These are phyloP conservation scores for Malania oleifera DNA, from an alignment of 164 flowering plant species.

Conservation along the genomic window DNA sequence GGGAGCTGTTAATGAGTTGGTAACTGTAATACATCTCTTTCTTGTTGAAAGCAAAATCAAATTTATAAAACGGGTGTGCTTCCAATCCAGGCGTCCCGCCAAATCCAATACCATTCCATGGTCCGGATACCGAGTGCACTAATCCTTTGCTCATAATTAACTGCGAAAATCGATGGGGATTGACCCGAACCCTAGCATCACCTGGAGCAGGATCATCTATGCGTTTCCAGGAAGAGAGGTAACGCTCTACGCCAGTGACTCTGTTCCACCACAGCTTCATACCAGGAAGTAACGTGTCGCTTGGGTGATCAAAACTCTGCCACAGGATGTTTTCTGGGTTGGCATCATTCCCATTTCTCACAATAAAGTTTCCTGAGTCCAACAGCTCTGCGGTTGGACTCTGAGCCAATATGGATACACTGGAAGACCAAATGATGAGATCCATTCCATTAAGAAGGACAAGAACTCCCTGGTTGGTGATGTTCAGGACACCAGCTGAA, in stretches of 20 bases:
- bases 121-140: neutral
- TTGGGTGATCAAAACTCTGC: conserved; percentile 43
- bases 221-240: neutral
- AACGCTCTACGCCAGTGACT: conserved; percentile 6
- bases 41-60: neutral
- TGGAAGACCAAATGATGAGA: conserved; percentile 19
- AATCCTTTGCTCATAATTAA: neutral
- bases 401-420: neutral
- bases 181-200: neutral
- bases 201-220: neutral
- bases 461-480: neutral
- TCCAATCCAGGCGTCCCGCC: neutral
- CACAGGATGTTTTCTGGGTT: conserved; percentile 12
- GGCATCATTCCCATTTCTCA: neutral
- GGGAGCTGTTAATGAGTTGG: neutral
- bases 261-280: conserved; percentile 19
- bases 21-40: neutral
- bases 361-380: conserved; percentile 25
- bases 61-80: neutral
- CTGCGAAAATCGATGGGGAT: neutral
- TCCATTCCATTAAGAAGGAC: neutral
- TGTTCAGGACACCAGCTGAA: neutral
- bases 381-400: conserved; percentile 15
- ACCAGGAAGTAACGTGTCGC: conserved; percentile 18
- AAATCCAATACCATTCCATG: neutral